Evolutionary conservation across 768 basidiomycete species (phyloP), one percentile per base, ranked within the genome.

Genomic region (Boletus rubescentipes): DNA sequence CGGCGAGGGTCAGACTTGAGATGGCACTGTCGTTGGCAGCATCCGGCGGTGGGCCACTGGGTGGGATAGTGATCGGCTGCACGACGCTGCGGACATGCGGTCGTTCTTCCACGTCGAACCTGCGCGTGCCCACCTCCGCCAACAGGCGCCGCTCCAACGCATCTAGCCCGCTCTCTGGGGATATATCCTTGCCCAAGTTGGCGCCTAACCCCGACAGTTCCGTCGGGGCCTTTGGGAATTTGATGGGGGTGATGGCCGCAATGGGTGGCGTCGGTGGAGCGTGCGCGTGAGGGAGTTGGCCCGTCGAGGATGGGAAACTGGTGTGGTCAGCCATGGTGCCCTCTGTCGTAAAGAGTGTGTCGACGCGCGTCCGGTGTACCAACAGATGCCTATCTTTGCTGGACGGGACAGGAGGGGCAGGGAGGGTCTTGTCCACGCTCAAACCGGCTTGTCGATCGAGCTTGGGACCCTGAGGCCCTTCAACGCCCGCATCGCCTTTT

Each of bases 101-200:
- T 11, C 65, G 63, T 38, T 59, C 53, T 26, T 66, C 61, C 16
- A 51, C 56, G n/a, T 73, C 70, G 0, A 66, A 57, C 62, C 72
- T 76, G 46, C 84, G 77, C 18, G 89, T 91, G 26, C 89, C 89
- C 8, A 91, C 89, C 61, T 91, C 83, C 0, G 81, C 83, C 1
- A 87, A 69, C 4, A 92, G 72, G 47, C 83, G 75, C 44, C 81
- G 75, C 64, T 92, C 89, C 9, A 92, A 71, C 4, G 84, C 89
- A 58, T 92, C 89, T 4, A 92, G 71, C 9, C 89, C 89, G 46
- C 76, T 83, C 60, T 81, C 82, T 38, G 56, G 61, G 5, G 46
- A 51, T 10, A 47, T 59, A 29, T 59, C 54, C 50, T 62, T 64
- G 14, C 61, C 62, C 21, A 58, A 32, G 45, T 62, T 62, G 12